Base-by-base conservation (phyloP, 2,329 filamentous ascomycete genomes). In the Phialemoniopsis sp. region DNA sequence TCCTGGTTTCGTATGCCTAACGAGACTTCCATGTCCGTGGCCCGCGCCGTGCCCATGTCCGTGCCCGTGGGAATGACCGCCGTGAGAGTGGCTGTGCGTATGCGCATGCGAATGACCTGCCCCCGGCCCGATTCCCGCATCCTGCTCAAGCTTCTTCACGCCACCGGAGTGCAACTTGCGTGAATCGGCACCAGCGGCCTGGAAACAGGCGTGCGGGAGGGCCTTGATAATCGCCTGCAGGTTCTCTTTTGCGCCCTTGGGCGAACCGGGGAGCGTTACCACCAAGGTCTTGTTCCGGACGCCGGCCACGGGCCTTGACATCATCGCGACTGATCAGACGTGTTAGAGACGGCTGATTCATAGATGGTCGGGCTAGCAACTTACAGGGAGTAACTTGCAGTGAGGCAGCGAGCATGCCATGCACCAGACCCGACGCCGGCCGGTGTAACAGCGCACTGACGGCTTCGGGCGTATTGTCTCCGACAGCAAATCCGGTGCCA, bases 171-270 rank as follows among this genome's bases (percentile, higher is more conserved):
- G 93, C 5, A 96, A 64, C 1, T 68, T 61, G 49, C 93, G 77
- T 1, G 93, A 97, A 55, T 95, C 80, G 13, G 79, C 82, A 1
- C 91, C 93, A 1, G 86, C 80, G 19, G 88, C 87, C 66, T 97
- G 91, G 8, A 87, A 67, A 50, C 93, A 98, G n/a, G 93, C 93
- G 63, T 98, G 93, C 0, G 91, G 90, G 6, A 98, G 66, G n/a
- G 91, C 80, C 57, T 89, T 94, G 45, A 98, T 68, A 7, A 98
- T 73, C 2, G 90, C 83, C 55, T 93, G 82, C 0, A 98, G 75
- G 55, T 97, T 98, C 67, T 98, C 93, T 54, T 82, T 87, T 8
- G 93, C 93, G 2, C 90, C 93, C 60, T 97, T 97, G 1, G 93
- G 93, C 0, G 91, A 97, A 2, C 93, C 93, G 0, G 93, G 93